Base-by-base conservation (phyloP, 2,329 filamentous ascomycete species). In the Hypoxylon rubiginosum region DNA sequence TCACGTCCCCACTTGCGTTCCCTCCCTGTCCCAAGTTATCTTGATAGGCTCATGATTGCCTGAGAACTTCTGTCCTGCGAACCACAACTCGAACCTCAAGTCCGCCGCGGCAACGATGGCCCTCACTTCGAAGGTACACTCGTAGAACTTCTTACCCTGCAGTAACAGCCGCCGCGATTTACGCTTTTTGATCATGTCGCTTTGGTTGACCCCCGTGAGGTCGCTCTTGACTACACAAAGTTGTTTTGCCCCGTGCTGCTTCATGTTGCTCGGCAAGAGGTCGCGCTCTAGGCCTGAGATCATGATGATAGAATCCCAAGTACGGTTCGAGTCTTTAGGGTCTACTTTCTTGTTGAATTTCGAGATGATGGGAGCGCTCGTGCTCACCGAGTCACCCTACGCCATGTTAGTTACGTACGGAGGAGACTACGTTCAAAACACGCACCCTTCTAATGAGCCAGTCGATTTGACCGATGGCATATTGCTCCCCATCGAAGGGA, bases 101-200 rank as follows among this genome's bases (percentile, higher is more conserved):
- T 90, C 87, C 0, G 88, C 83, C 0, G 85, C 82, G 0, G 85
- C 86, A 3, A 86, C 83, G 36, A 87, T 79, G 3, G 87, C 85
- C 59, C 86, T 82, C 0, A 89, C 82, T 53, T 86, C 84, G 55
- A 83, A 83, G 6, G 74, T 75, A 49, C 79, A 81, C 3, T 81
- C 67, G 46, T 79, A 83, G 58, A 77, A 83, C 41, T 74, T 78
- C 54, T 76, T 74, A 8, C 80, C 77, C 15, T 72, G 74, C 7
- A 71, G 70, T 55, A 80, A 78, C 17, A 78, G 76, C 0, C 71
- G 74, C 1, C 75, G 71, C 3, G 77, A 66, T 49, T 81, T 80
- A 48, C 80, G 71, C 62, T 79, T 82, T 36, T 75, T 67, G 0
- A 79, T 67, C 19, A 83, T 75, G 48, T 82, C 77, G 13, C 76